Evolutionary conservation across 148 eudicot species (phyloP), one percentile per base, ranked within the genome.

Genomic region (Simmondsia chinensis): DNA sequence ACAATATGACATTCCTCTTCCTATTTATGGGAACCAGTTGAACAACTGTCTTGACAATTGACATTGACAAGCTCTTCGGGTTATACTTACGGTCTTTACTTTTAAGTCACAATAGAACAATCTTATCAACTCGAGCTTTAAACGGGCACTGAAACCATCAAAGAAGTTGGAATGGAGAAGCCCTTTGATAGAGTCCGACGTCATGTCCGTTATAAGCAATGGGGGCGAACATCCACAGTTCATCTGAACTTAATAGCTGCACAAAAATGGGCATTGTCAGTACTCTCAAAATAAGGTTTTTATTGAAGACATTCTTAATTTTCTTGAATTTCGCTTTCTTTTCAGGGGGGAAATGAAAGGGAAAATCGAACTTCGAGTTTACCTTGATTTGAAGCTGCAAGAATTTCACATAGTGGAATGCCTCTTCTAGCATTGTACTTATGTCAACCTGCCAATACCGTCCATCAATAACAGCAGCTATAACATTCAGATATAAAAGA

Each of bases 401-500:
- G 33, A 74, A 80, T 33, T 80, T 80, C 1, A 80, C 87, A 50
- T 80, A 80, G 13, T 72, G 57, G 31, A 69, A 63, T 1, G 82
- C 79, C 43, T 80, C 82, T 64, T 80, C 82, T 27, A 80, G 79
- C 87, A 80, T 80, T 56, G 87, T 80, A 56, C 87, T 80, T 18
- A 80, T 75, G 24, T 80, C 87, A 56, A 75, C 82, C 83, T 76
- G 51, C 37, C 30, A 38, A 2, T 5, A 14, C 14, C 18, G 15
- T 20, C n/a, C n/a, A n/a, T n/a, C n/a, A 29, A 32, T 6, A 14
- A 31, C 18, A n/a, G 17, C 30, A 14, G 6, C 3, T 20, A 26
- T 52, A n/a, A 36, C 2, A 7, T 15, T 19, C 19, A 44, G 29
- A 12, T 3, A 4, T 9, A 21, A 48, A 44, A 27, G 5, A 46